Evolutionary conservation across 2,329 filamentous ascomycete species (phyloP), one percentile per base, ranked within the genome.

Genomic region (Westerdykella sp.): DNA sequence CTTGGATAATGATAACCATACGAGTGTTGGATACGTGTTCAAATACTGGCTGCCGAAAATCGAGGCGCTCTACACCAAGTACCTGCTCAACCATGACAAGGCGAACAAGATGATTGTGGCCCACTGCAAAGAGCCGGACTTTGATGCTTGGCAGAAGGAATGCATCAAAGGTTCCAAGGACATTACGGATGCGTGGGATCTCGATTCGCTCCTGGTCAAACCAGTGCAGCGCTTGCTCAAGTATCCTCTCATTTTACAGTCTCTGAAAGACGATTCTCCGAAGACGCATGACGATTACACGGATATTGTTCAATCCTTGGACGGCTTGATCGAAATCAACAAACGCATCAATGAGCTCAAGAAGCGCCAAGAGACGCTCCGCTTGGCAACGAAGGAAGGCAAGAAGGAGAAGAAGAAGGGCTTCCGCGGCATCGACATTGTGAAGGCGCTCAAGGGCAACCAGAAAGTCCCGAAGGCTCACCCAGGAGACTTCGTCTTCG

Each of bases 181-280:
- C 62, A 77, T 98, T 50, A 98, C 93, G 0, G 81, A 83, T 21
- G 91, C 93, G 0, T 98, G 93, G 93, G 87, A 95, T 65, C 69
- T 98, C 47, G 90, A 96, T 65, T 95, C 93, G 0, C 74, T 98
- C n/a, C 78, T 98, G 15, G 91, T 98, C 61, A 98, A 98, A 67
- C 93, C 93, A 1, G 90, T 95, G 65, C 93, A 98, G 68, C 81
- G 93, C 38, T 84, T 97, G 49, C 83, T 91, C 28, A 96, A 96
- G 60, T 98, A 97, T 60, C 89, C 89, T 3, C 82, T 95, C 37
- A 74, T 98, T 34, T 79, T 98, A 36, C 80, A 82, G 28, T 83
- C 89, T 44, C 73, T 98, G 10, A 73, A 94, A 18, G 82, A 89
- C 49, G 79, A 84, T 44, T 97, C 91, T 0, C 84, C 87, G 0